Base-by-base conservation (phyloP, 345 rosid species). In the Rhodomyrtus tomentosa region DNA sequence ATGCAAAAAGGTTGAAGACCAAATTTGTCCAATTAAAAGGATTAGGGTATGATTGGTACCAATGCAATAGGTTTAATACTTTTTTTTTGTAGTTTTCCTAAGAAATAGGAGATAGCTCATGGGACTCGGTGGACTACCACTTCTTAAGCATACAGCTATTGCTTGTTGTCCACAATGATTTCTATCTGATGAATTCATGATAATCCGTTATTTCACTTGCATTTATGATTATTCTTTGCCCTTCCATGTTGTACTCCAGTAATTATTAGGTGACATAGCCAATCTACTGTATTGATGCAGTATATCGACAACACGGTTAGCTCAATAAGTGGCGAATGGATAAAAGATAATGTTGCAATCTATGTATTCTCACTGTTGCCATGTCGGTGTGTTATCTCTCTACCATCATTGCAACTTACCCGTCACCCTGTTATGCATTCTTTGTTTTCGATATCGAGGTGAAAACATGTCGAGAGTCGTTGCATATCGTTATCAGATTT, bases 101-200 rank as follows among this genome's bases (percentile, higher is more conserved):
- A 84, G 96, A 94, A 87, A 96, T 95, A 86, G 95, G 98, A 85
- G 93, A 95, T 83, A 98, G 98, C 82, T 85, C 92, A 9, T 95
- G 95, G 99, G 96, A 94, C 88, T 96, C 98, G 10, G 62, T 93
- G 96, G 98, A 89, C 93, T 16, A 88, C 98, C 99, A 18, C 94
- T 96, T 81, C 81, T 81, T 5, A 93, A 94, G 62, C 98, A 96
- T 74, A 50, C 86, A 50, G 22, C 22, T 80, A 5, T 81, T 74
- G 50, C 79, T 48, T 29, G 58, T 50, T 42, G 68, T 81, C 24
- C 32, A 9, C 38, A 36, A 50, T 24, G 22, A 45, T 56, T 48
- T 36, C 10, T 40, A 16, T 14, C 25, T n/a, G 38, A 29, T 42
- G 73, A 79, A 42, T 29, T 29, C 58, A 13, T 21, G 42, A 5